Evolutionary conservation across 164 flowering plant species (phyloP), one percentile per base, ranked within the genome.

Genomic region (Umbilicus rupestris): DNA sequence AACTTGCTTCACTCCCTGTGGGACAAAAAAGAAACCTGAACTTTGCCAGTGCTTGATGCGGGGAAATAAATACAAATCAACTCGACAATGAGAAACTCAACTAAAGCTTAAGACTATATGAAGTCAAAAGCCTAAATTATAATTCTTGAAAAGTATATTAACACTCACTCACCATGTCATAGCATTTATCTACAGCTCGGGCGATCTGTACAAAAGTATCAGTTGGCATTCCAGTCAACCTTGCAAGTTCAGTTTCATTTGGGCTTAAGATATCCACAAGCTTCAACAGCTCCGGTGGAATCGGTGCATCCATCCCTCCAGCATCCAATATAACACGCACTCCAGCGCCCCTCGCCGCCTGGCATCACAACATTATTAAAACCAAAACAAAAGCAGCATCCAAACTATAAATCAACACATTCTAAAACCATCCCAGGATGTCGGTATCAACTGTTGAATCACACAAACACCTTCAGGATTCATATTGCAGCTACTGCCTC

Each of bases 281-380:
- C 60, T 64, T 73, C 39, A 94, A 79, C 39, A 94, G 73, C 68
- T 89, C 96, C 29, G 20, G 65, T 2, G 97, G 92, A 44, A 94
- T 69, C 5, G 89, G 84, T 49, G 89, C 81, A 74, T 91, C 98
- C 83, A 86, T 78, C 62, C 98, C 98, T 28, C 98, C 96, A 66
- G 90, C 92, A 84, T 94, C 97, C 71, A 94, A 72, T 73, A 89
- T 86, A 46, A 94, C 92, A 8, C 90, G 88, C 74, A 94, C 92
- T 72, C 84, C 81, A 39, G 92, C 91, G 75, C 70, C 76, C 66
- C 77, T 81, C 31, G 97, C 97, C 69, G 86, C 95, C 97, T 94
- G 75, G 69, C 68, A 42, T 73, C 35, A 66, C 15, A 42, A 44
- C 24, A 30, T 19, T 2, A 59, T 66, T 22, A 26, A 26, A 26